Evolutionary conservation across 164 flowering plant species (phyloP).

Genomic region (Akebia trifoliata): DNA sequence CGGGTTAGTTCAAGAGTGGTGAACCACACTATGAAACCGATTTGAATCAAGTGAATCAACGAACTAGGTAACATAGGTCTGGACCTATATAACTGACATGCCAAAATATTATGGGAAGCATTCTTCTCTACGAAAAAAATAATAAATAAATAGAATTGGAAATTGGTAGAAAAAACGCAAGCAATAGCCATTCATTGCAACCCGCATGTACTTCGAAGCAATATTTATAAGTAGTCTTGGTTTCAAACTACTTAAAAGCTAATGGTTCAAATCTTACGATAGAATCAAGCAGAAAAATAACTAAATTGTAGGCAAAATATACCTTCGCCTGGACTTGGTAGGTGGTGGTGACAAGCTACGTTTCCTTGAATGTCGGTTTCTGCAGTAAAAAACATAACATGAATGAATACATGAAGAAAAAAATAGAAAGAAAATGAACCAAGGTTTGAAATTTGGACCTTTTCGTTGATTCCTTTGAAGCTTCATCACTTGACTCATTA

Average conservation of each 20-base stretch:
- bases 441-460: slow-evolving; percentile 33
- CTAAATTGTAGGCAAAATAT: neutral
- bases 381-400: slow-evolving; percentile 1
- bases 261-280: neutral
- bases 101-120: too few relatives aligned
- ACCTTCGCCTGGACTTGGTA: slow-evolving; percentile 18
- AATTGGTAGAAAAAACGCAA: neutral
- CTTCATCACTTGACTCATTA: slow-evolving; percentile 52
- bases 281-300: neutral
- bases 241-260: neutral
- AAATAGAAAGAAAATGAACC: neutral
- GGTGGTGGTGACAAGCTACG: slow-evolving; percentile 16
- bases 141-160: too few relatives aligned
- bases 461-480: slow-evolving; percentile 53
- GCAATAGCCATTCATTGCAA: neutral
- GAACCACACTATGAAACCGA: too few relatives aligned
- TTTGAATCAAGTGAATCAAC: too few relatives aligned
- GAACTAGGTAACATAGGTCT: too few relatives aligned
- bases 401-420: neutral
- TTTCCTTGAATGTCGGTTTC: slow-evolving; percentile 13
- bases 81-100: too few relatives aligned
- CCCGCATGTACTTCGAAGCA: neutral
- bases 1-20: too few relatives aligned
- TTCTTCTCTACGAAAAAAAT: too few relatives aligned
- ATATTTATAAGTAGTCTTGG: neutral